Evolutionary conservation across 75 land plant genomes (phyloP).

Genomic region (Pseudotsuga menziesii): DNA sequence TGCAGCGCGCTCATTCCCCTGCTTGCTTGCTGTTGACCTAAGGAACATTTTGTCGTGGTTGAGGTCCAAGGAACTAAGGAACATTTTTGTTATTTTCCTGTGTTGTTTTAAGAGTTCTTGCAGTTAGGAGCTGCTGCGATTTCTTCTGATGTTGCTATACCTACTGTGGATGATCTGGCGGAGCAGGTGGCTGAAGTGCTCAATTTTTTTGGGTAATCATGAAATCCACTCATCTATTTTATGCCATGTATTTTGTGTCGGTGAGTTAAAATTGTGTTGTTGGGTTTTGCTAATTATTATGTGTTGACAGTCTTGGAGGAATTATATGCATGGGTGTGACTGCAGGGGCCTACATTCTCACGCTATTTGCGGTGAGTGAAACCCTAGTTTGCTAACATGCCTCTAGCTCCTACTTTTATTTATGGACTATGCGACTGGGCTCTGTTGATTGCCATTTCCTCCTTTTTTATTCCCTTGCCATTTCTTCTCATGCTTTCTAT

Average conservation of each 20-base stretch:
- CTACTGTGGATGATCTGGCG: constrained; percentile 70
- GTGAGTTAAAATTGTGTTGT: background rate
- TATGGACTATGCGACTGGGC: background rate
- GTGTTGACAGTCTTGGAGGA: constrained; percentile 51
- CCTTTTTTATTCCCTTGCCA: background rate
- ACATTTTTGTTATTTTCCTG: constrained; percentile 4
- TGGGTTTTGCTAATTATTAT: background rate
- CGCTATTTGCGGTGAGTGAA: constrained; percentile 75
- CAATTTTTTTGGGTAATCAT: constrained; percentile 64
- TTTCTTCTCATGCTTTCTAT: constrained; percentile 3
- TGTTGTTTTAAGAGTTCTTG: constrained; percentile 39
- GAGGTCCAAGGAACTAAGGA: too few species aligned
- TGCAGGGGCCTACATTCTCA: constrained; percentile 92
- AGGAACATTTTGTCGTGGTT: too few species aligned
- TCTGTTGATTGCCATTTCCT: background rate
- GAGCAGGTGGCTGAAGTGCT: constrained; percentile 91
- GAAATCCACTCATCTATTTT: background rate
- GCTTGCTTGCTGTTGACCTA: too few species aligned
- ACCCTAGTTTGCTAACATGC: background rate
- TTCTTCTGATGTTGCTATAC: constrained; percentile 45
- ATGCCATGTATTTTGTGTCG: background rate
- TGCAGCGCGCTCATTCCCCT: too few species aligned
- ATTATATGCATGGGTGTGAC: constrained; percentile 92
- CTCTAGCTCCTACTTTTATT: background rate
- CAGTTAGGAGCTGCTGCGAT: constrained; percentile 83